Evolutionary conservation across 1,284 basidiomycete species (phyloP), one percentile per base, ranked within the genome.

Genomic region (Fomitopsis betulina): DNA sequence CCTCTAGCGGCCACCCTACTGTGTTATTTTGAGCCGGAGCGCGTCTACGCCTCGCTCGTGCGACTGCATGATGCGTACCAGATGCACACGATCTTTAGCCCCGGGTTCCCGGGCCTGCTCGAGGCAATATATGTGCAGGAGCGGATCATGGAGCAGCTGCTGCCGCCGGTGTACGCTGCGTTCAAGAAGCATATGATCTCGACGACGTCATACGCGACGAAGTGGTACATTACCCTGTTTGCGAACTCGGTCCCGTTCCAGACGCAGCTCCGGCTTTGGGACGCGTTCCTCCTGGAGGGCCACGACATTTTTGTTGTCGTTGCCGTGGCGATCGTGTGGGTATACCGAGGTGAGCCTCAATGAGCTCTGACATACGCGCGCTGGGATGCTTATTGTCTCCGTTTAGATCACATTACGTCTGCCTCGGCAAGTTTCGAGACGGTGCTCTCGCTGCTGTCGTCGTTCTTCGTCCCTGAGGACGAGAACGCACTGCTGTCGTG

Each of bases 221-320:
- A 98, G 73, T 99, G 96, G 96, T 99, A 98, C 74, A 99, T 99
- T 72, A 99, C 97, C 2, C 78, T 99, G 17, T 96, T 96, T 68
- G 87, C 94, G 55, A n/a, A 97, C 70, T 91, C 91, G 1, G 87
- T 99, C n/a, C 95, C 96, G 13, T 99, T 97, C 72, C 91, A 95
- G 73, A 94, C 90, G 47, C 95, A 98, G 76, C 76, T 99, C 40
- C 82, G 97, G 58, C 70, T 99, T 23, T 99, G 96, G 96, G 96
- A 99, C 72, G 92, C 85, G 1, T 91, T 96, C 68, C 78, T 98
- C 51, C 74, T 96, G 23, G 94, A 98, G 62, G 97, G 97, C 5
- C 82, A 86, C 66, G 96, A 99, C 69, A 79, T 95, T 7, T 91
- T 98, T 63, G 79, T 98, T 47, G 81, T 93, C 35, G 84, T 93